Conservation (phyloP, 176 grass and related monocot genomes). For the Eragrostis curvula region DNA sequence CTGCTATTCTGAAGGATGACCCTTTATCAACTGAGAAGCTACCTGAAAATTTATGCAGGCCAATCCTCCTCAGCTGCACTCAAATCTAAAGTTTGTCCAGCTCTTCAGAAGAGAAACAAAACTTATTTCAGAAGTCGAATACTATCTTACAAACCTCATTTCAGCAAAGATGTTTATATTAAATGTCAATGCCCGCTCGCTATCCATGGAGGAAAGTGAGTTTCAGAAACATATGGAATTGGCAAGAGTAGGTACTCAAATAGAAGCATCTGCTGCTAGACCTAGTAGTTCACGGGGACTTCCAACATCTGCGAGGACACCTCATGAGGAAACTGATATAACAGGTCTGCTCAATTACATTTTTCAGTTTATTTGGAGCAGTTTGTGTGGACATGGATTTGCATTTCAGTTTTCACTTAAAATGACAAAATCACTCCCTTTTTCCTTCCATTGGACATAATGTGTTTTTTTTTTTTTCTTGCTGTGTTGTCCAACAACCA, state of each 20-base stretch:
- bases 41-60: slow-evolving; percentile 54
- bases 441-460: neutral
- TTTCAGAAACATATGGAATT: slow-evolving; percentile 78
- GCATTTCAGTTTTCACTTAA: slow-evolving; percentile 5
- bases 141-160: slow-evolving; percentile 90
- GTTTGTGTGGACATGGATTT: slow-evolving; percentile 12
- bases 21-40: slow-evolving; percentile 10
- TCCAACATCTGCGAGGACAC: slow-evolving; percentile 22
- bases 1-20: neutral
- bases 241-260: slow-evolving; percentile 59
- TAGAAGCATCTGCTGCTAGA: slow-evolving; percentile 37
- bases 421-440: neutral
- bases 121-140: slow-evolving; percentile 95
- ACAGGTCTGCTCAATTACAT: slow-evolving; percentile 42
- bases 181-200: slow-evolving; percentile 63
- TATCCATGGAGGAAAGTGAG: slow-evolving; percentile 82
- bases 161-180: slow-evolving; percentile 89
- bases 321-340: slow-evolving; percentile 41
- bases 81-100: slow-evolving; percentile 91
- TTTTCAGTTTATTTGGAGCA: slow-evolving; percentile 13
- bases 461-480: slow-evolving; percentile 1
- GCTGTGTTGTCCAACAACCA: neutral
- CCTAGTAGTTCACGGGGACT: slow-evolving; percentile 33
- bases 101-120: slow-evolving; percentile 85
- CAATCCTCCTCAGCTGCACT: slow-evolving; percentile 93